Conservation (phyloP, 164 flowering plant genomes). For the Berberis thunbergii region DNA sequence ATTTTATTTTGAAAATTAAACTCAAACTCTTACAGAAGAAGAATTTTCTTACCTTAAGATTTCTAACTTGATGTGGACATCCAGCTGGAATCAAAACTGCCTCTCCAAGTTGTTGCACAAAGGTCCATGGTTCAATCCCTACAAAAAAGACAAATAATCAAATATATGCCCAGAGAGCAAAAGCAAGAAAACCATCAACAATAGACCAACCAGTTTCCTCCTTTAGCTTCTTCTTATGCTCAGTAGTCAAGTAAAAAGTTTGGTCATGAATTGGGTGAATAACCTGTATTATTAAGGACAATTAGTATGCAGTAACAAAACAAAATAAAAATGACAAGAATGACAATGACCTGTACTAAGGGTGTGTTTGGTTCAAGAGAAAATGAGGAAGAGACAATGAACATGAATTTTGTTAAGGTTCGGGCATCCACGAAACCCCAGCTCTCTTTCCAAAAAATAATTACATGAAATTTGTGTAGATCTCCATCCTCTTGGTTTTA, state of each 20-base stretch:
- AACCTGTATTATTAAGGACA: neutral
- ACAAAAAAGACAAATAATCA: neutral
- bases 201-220: neutral
- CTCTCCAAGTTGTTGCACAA: conserved; percentile 1
- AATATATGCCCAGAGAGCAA: neutral
- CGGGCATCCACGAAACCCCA: too few relatives aligned
- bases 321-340: too few relatives aligned
- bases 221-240: neutral
- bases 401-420: too few relatives aligned
- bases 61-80: neutral
- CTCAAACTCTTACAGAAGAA: too few relatives aligned
- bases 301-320: too few relatives aligned
- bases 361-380: too few relatives aligned
- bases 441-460: too few relatives aligned
- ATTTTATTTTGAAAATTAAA: too few relatives aligned
- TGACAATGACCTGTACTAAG: too few relatives aligned
- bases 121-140: conserved; percentile 3
- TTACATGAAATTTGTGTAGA: too few relatives aligned
- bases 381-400: too few relatives aligned
- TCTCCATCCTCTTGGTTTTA: too few relatives aligned
- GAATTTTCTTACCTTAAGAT: neutral
- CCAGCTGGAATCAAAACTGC: neutral
- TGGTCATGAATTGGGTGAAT: conserved; percentile 1
- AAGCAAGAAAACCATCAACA: neutral
- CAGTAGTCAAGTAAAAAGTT: neutral